Percentiles rank a stretch among this genome's conserved stretches.
These are phyloP conservation scores for Pythium insidiosum DNA, from an alignment of 352 stramenopile species.

Conservation along the genomic window DNA sequence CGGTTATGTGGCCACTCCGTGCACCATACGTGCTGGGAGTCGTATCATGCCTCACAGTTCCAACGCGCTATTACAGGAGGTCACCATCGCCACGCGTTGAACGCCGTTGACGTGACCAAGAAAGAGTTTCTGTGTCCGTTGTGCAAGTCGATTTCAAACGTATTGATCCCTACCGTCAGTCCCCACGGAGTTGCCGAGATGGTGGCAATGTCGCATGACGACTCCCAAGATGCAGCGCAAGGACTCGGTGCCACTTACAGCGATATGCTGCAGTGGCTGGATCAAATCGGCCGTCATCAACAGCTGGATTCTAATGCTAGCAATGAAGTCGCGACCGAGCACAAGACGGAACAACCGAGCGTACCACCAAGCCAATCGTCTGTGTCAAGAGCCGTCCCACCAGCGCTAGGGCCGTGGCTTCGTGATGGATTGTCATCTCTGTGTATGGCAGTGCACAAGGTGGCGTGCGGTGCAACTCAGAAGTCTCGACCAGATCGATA, in stretches of 20 bases:
- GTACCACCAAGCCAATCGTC: background rate
- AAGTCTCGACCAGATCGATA: conserved; percentile 79
- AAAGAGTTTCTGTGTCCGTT: conserved; percentile 96
- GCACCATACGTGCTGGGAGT: conserved; percentile 93
- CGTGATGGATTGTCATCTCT: conserved; percentile 62
- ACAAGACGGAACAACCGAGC: conserved; percentile 6
- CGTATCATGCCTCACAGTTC: conserved; percentile 92
- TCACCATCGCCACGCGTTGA: conserved; percentile 88
- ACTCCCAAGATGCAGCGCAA: no score
- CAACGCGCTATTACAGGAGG: conserved; percentile 89
- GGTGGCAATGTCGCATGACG: no score
- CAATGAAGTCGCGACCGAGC: conserved; percentile 12
- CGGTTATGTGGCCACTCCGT: conserved; percentile 92
- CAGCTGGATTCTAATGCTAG: conserved; percentile 5
- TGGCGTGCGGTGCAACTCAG: conserved; percentile 74
- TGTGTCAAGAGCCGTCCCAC: conserved; percentile 4
- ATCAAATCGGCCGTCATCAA: conserved; percentile 10
- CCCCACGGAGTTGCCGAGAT: no score
- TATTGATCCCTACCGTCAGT: conserved; percentile 88
- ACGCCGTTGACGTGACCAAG: conserved; percentile 94
- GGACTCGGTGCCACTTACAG: no score
- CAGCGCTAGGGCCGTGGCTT: conserved; percentile 45
- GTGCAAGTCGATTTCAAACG: conserved; percentile 97
- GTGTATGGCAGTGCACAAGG: conserved; percentile 82
- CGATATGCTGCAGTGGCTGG: conserved; percentile 42